Conservation (phyloP, 805 yeast genomes). For the Barnettozyma populi region DNA sequence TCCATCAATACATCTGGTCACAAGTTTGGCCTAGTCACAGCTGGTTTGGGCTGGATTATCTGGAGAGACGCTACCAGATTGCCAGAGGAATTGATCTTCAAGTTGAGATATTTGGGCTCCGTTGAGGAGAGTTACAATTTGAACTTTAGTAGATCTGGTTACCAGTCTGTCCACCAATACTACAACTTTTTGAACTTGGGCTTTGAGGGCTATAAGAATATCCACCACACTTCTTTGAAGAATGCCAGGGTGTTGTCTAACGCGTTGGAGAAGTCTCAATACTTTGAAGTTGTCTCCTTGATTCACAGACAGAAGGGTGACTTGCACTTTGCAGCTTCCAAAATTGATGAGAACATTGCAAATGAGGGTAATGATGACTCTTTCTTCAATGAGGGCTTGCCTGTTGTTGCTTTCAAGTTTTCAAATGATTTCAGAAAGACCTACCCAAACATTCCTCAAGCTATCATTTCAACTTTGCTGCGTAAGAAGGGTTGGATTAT, state of each 20-base stretch:
- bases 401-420: slow-evolving; percentile 83
- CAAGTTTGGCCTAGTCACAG: slow-evolving; percentile 85
- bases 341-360: slow-evolving; percentile 24
- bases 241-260: slow-evolving; percentile 66
- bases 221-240: slow-evolving; percentile 56
- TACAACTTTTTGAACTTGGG: slow-evolving; percentile 73
- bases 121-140: slow-evolving; percentile 80
- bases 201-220: slow-evolving; percentile 57
- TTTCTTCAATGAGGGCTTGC: slow-evolving; percentile 68
- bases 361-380: slow-evolving; percentile 33
- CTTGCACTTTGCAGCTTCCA: slow-evolving; percentile 18
- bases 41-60: slow-evolving; percentile 89
- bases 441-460: slow-evolving; percentile 81
- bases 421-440: slow-evolving; percentile 47
- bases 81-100: slow-evolving; percentile 70
- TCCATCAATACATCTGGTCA: slow-evolving; percentile 91
- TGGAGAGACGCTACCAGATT: slow-evolving; percentile 64
- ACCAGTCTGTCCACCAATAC: slow-evolving; percentile 85
- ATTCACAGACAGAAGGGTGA: slow-evolving; percentile 58
- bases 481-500: slow-evolving; percentile 82
- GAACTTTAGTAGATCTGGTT: slow-evolving; percentile 90
- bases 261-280: slow-evolving; percentile 58
- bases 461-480: slow-evolving; percentile 62
- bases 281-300: slow-evolving; percentile 69
- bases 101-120: slow-evolving; percentile 81